Evolutionary conservation across 2,329 filamentous ascomycete species (phyloP), one percentile per base, ranked within the genome.

Genomic region (Diaporthe citriasiana): DNA sequence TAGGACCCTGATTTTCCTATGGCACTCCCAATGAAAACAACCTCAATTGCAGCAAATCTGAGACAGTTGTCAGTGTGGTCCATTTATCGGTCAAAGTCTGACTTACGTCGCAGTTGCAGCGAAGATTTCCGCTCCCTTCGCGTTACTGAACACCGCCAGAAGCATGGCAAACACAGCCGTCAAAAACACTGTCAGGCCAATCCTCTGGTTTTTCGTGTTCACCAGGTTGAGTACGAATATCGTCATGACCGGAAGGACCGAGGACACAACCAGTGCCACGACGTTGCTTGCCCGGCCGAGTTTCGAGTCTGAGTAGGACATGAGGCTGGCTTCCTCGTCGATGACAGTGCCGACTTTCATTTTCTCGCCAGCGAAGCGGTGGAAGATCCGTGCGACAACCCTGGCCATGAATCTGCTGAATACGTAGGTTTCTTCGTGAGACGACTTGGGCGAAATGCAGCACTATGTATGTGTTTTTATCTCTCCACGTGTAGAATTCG

Each of bases 221-320:
- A 59, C 55, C 12, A n/a, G 13, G 22, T 59, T 40, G 22, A 59
- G 55, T 4, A 59, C 22, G 19, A 59, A 40, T 25, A 59, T 59
- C 1, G 22, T 59, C 22, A 25, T 17, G 22, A 59, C 22, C 17
- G 55, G 55, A 17, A 59, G 33, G 6, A 25, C 55, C 6, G 33
- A 40, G 6, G 33, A 40, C 12, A 59, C 4, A 5, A 59, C 30
- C 33, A 59, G 25, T 9, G 55, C 55, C 55, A 59, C 33, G 33
- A 59, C 19, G 33, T 40, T 59, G 55, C 33, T 59, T 25, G 55
- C 55, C 33, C 22, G 55, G 33, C 22, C 40, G 33, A 40, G 55
- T 10, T 59, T 59, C 55, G 33, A 59, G 22, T 59, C 55, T n/a
- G 55, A 59, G n/a, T 38, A 59, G 33, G 55, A 59, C 1, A 25